A percentile compares a stretch with the other conserved stretches of the same genome.
phyloP scores from a whole-genome alignment of 1,284 basidiomycete genomes.

The Phylloboletellus chloephorus region DNA sequence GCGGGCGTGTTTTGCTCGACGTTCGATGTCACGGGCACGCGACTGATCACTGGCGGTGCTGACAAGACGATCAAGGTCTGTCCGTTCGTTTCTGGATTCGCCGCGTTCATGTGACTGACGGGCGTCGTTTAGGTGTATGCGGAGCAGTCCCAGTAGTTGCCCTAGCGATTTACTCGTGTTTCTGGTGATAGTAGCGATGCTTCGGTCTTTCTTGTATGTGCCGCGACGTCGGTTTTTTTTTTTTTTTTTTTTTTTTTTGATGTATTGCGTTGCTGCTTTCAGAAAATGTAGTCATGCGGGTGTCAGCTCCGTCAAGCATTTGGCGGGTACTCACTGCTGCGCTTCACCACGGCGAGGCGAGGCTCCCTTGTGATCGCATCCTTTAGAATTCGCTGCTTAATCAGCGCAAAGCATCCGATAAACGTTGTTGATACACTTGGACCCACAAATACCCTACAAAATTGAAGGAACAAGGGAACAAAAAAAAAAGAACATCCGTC shows the following conservation, averaged over 20 bases:
- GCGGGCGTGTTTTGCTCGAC: conserved; percentile 94
- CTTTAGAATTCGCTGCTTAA: background rate
- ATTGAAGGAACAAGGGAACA: too few species aligned
- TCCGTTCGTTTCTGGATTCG: background rate
- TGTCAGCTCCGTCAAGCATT: too few species aligned
- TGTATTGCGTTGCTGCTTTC: too few species aligned
- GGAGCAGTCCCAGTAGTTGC: conserved; percentile 36
- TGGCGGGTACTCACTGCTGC: too few species aligned
- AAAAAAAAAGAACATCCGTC: background rate
- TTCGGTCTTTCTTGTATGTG: conserved; percentile 1
- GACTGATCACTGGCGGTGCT: conserved; percentile 93
- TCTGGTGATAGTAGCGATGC: background rate
- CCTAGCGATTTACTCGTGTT: background rate
- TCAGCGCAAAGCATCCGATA: conserved; percentile 1
- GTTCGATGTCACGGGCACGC: conserved; percentile 92
- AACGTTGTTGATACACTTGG: background rate
- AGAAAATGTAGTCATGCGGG: too few species aligned
- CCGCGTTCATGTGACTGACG: background rate
- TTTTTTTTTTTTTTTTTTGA: too few species aligned
- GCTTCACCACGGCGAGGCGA: too few species aligned
- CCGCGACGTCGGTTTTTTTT: too few species aligned
- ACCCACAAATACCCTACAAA: conserved; percentile 1
- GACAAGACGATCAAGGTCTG: conserved; percentile 96
- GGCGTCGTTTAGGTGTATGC: conserved; percentile 39
- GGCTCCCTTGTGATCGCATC: background rate